Evolutionary conservation across 1,139 yeast species (phyloP), one percentile per base, ranked within the genome.

Genomic region (Lodderomyces elongisporus): DNA sequence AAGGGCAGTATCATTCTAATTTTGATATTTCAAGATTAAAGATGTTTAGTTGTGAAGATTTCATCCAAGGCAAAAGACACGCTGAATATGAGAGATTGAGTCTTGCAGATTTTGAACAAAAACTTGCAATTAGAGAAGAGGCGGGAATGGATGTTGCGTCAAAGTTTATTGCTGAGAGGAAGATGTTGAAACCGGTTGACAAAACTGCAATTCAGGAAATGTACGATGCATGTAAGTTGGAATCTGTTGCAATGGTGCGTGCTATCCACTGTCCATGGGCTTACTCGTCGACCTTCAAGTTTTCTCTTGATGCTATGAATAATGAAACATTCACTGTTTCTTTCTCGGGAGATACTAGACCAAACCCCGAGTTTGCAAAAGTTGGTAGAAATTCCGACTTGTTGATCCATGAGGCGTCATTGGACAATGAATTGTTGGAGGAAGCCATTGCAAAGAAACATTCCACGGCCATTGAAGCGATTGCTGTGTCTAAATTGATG

Each of bases 321-420:
- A n/a, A 10, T n/a, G 28, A 31, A 14, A 44, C 55, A 0, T 85
- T 88, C 61, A 81, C 75, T 45, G 66, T 89, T 1, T 81, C 96
- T 0, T 93, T 85, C 53, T 87, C 96, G 1, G 98, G 98, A 7
- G 99, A 91, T 51, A 87, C 97, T 0, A 74, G 97, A 48, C 98
- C 98, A 1, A 81, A 79, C 43, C 52, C 65, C 4, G 60, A 54
- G 31, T 68, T 68, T 44, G 84, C 82, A 42, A 68, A 64, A 4
- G 73, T 84, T 33, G 97, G 96, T 0, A 42, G 54, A 20, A 58
- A 65, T n/a, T 76, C 88, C 29, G 94, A 88, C 49, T 57, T 93
- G 34, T 65, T 91, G 39, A 79, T 91, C 31, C 99, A 91, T 53
- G 99, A 91, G 54, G 89, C 96, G 0, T 85, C 98, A 0, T 72